These are phyloP conservation scores for Lodderomyces beijingensis DNA, from an alignment of 1,139 yeast species.

Conservation along the genomic window DNA sequence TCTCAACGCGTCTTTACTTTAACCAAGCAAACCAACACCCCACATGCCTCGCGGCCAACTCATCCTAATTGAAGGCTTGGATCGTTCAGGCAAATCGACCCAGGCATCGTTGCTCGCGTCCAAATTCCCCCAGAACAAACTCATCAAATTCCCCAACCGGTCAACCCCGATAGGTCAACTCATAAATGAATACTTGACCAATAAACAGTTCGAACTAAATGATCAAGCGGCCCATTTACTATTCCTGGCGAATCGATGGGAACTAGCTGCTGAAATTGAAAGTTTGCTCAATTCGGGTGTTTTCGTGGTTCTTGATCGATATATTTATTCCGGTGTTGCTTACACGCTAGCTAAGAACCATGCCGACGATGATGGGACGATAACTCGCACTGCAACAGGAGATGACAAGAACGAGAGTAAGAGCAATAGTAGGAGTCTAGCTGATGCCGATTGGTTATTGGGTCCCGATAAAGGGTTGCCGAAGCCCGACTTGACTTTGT, in stretches of 20 bases:
- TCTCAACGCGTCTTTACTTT: no score
- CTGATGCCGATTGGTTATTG: constrained; percentile 67
- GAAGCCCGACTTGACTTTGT: constrained; percentile 78
- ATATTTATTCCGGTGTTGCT: constrained; percentile 89
- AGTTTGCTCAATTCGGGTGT: constrained; percentile 47
- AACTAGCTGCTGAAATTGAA: constrained; percentile 50
- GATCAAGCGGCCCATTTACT: constrained; percentile 83
- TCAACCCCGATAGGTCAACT: constrained; percentile 75
- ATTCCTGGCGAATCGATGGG: constrained; percentile 96
- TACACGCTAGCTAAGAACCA: constrained; percentile 75
- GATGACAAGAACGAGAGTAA: constrained; percentile 3
- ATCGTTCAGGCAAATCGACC: constrained; percentile 91
- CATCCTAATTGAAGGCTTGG: constrained; percentile 87
- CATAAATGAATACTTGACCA: constrained; percentile 68
- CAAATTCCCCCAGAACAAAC: constrained; percentile 35
- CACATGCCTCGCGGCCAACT: constrained; percentile 62
- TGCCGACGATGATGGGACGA: constrained; percentile 3
- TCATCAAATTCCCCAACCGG: constrained; percentile 83
- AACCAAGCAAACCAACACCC: no score
- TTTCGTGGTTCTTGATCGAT: constrained; percentile 73
- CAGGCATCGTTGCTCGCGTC: constrained; percentile 56
- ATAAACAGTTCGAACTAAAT: constrained; percentile 44
- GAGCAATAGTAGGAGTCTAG: constrained; percentile 2
- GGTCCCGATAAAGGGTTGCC: constrained; percentile 83
- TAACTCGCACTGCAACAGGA: no score